These are phyloP conservation scores for Saccharomycopsis capsularis DNA, from an alignment of 805 yeast species.

Conservation along the genomic window DNA sequence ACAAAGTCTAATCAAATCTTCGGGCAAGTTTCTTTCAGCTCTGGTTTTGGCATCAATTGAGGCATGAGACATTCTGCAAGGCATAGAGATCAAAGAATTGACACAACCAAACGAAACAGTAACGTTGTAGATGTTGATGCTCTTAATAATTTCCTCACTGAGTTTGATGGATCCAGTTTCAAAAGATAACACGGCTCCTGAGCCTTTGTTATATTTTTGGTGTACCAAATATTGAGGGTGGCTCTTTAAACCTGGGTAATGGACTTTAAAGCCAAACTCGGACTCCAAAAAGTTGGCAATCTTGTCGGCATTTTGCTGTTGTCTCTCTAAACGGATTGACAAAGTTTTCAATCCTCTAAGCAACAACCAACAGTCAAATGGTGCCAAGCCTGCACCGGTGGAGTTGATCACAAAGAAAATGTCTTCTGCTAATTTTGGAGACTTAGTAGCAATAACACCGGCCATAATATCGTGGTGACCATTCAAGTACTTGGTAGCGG, in stretches of 20 bases:
- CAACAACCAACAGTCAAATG: slow-evolving; percentile 88
- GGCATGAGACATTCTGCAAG: slow-evolving; percentile 97
- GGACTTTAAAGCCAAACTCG: slow-evolving; percentile 56
- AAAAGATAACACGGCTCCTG: slow-evolving; percentile 83
- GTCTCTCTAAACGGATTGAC: slow-evolving; percentile 79
- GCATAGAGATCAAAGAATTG: slow-evolving; percentile 85
- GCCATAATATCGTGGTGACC: slow-evolving; percentile 98
- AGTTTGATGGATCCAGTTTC: slow-evolving; percentile 72
- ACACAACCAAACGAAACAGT: slow-evolving; percentile 95
- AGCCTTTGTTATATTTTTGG: slow-evolving; percentile 67
- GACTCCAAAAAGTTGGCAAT: slow-evolving; percentile 68
- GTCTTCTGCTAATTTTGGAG: slow-evolving; percentile 55
- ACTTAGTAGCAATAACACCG: slow-evolving; percentile 74
- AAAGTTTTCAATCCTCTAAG: slow-evolving; percentile 85
- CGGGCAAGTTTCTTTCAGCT: slow-evolving; percentile 84
- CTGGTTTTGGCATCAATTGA: slow-evolving; percentile 84
- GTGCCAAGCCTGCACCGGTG: slow-evolving; percentile 86
- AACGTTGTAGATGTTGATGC: slow-evolving; percentile 72
- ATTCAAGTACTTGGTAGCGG: slow-evolving; percentile 86
- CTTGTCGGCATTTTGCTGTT: slow-evolving; percentile 70
- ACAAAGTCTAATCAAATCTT: slow-evolving; percentile 83
- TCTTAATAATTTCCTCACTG: slow-evolving; percentile 68
- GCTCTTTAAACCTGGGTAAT: slow-evolving; percentile 77
- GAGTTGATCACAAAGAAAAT: slow-evolving; percentile 77
- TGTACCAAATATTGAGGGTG: slow-evolving; percentile 83